Evolutionary conservation across 768 basidiomycete genomes (phyloP), one percentile per base, ranked within the genome.

Genomic region (Boletus pseudopeckii): DNA sequence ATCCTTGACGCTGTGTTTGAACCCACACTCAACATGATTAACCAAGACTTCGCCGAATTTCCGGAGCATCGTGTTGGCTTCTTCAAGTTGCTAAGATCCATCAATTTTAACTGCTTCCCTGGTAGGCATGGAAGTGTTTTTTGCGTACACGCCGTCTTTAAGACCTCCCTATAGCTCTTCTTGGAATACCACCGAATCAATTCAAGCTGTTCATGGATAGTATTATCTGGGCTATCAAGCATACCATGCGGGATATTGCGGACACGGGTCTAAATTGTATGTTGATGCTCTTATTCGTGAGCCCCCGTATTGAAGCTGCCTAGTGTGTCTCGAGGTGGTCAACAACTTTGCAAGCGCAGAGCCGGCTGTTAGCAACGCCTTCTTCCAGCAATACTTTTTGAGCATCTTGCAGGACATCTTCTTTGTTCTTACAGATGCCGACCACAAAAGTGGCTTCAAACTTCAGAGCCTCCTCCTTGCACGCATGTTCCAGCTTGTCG

Each of bases 161-260:
- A 58, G 15, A 15, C 33, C 14, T 18, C 5, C 1, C 39, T 22
- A 43, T 33, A 66, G 94, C 94, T 7, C 75, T 98, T 43, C 80
- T 96, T 52, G 83, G 82, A 24, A 80, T 97, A 55, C 92, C 93
- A n/a, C 88, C 93, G 10, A 73, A 80, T 43, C 92, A 97, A 73
- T 98, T 98, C 81, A 98, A 97, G 75, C 75, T 98, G 54, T 90
- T 97, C 71, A 98, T 97, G 85, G 96, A 98, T 71, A 94, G 92
- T 55, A 90, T 98, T 59, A 88, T 96, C 48, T 99, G 97, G 96
- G 96, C 94, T n/a, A 96, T 98, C 77, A 99, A 99, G 72, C 97
- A 99, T 75, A 98, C 92, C 15, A 94, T 97, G 92, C 84, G 96
- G 50, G 96, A 98, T 71, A 97, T 99, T 57, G 92, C 93, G 5